Conservation (phyloP, 2,329 filamentous ascomycete genomes). For the Botrytis fabae region DNA sequence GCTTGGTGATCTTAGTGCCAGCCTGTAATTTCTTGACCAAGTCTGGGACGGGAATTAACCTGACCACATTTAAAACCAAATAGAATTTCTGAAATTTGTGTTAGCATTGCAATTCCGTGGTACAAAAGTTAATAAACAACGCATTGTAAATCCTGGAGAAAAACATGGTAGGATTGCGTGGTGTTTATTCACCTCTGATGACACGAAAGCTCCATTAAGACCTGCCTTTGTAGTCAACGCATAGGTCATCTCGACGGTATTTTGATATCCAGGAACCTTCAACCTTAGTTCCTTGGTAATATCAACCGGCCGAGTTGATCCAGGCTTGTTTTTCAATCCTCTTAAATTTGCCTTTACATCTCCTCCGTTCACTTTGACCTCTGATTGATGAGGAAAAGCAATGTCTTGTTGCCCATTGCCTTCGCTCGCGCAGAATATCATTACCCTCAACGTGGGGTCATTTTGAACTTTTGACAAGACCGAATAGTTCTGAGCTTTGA, state of each 20-base stretch:
- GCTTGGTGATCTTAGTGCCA: slow-evolving; percentile 73
- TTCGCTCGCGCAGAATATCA: slow-evolving; percentile 80
- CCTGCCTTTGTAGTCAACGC: slow-evolving; percentile 84
- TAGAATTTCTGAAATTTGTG: slow-evolving; percentile 63
- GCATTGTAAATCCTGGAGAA: slow-evolving; percentile 22
- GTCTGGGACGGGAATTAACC: slow-evolving; percentile 67
- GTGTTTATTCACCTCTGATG: slow-evolving; percentile 24
- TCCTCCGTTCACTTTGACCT: slow-evolving; percentile 84
- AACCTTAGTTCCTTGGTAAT: slow-evolving; percentile 76
- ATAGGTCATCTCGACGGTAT: slow-evolving; percentile 84
- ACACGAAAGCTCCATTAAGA: slow-evolving; percentile 33
- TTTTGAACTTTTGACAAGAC: slow-evolving; percentile 31
- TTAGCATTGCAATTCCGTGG: slow-evolving; percentile 7
- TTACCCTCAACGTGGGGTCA: slow-evolving; percentile 56
- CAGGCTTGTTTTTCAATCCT: slow-evolving; percentile 93
- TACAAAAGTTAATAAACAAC: background rate
- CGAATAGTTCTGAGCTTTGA: slow-evolving; percentile 53
- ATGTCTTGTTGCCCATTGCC: slow-evolving; percentile 69
- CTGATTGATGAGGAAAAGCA: slow-evolving; percentile 86
- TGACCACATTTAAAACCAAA: slow-evolving; percentile 73
- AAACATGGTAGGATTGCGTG: slow-evolving; percentile 26
- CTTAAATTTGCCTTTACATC: slow-evolving; percentile 92
- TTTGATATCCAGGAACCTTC: slow-evolving; percentile 66
- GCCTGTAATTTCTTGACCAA: slow-evolving; percentile 67
- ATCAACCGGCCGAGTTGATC: slow-evolving; percentile 90